phyloP scores from a whole-genome alignment of 2,329 filamentous ascomycete genomes.

The Byssothecium circinans region DNA sequence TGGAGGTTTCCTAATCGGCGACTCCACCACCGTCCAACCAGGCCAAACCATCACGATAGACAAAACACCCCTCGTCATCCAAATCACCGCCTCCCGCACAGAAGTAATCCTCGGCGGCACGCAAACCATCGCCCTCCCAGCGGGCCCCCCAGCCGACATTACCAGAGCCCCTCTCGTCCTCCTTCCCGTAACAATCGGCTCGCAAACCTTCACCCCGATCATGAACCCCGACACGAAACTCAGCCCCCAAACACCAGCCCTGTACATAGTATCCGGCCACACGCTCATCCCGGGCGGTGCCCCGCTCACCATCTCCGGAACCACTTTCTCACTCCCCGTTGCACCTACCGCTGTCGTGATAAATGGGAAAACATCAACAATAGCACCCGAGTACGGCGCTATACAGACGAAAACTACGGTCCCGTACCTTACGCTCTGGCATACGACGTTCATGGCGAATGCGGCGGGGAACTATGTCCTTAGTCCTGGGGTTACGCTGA shows the following conservation, averaged over 20 bases:
- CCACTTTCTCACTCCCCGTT: conserved; percentile 34
- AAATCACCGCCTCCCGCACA: conserved; percentile 21
- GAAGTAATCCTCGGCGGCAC: conserved; percentile 28
- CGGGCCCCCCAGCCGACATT: conserved; percentile 9
- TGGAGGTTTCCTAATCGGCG: conserved; percentile 15
- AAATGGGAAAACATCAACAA: conserved; percentile 31
- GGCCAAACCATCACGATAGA: conserved; percentile 26
- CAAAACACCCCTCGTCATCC: conserved; percentile 29
- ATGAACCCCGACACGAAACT: neutral
- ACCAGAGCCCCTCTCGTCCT: conserved; percentile 20
- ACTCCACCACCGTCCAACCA: conserved; percentile 20
- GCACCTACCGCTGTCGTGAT: conserved; percentile 42
- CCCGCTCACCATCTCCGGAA: conserved; percentile 41
- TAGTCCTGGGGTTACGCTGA: conserved; percentile 39
- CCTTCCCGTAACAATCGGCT: conserved; percentile 17
- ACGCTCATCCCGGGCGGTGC: conserved; percentile 40
- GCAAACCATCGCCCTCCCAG: conserved; percentile 13
- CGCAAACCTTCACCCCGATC: conserved; percentile 6
- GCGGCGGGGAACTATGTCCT: conserved; percentile 49
- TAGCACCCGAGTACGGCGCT: conserved; percentile 20
- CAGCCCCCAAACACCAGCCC: neutral
- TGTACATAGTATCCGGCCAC: conserved; percentile 33
- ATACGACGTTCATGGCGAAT: conserved; percentile 45
- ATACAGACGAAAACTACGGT: conserved; percentile 25
- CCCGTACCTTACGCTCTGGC: conserved; percentile 42